Evolutionary conservation across 1,284 basidiomycete species (phyloP).

Genomic region (Stygiomarasmius scandens): DNA sequence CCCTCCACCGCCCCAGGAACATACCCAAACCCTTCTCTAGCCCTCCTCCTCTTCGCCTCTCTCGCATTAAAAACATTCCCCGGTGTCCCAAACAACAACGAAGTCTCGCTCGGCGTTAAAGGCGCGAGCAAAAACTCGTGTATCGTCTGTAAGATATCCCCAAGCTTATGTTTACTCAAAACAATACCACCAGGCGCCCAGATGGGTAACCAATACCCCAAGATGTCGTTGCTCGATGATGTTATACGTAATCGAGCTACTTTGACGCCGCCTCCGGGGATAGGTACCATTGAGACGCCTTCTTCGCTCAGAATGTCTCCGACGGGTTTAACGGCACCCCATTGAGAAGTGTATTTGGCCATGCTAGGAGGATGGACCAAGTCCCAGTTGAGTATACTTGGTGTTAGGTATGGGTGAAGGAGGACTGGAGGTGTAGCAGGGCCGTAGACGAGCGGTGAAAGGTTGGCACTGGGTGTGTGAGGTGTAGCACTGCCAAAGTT

Average conservation of each 20-base stretch:
- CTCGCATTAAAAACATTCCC: slow-evolving; percentile 13
- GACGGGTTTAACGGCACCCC: slow-evolving; percentile 6
- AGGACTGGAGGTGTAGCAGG: slow-evolving; percentile 9
- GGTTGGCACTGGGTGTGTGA: neutral
- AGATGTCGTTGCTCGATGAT: slow-evolving; percentile 2
- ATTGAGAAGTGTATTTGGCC: slow-evolving; percentile 7
- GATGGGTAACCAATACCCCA: slow-evolving; percentile 10
- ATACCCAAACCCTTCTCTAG: slow-evolving; percentile 11
- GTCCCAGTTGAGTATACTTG: slow-evolving; percentile 5
- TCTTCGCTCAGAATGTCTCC: slow-evolving; percentile 10
- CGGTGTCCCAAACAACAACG: slow-evolving; percentile 12
- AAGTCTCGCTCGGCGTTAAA: slow-evolving; percentile 9
- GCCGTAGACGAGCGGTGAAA: neutral
- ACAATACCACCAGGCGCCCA: slow-evolving; percentile 4
- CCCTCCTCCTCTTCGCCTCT: slow-evolving; percentile 9
- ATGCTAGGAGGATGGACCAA: slow-evolving; percentile 8
- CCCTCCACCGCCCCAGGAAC: slow-evolving; percentile 6
- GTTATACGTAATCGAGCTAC: slow-evolving; percentile 6
- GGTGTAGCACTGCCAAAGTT: neutral
- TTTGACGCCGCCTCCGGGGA: neutral
- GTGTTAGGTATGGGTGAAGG: slow-evolving; percentile 6
- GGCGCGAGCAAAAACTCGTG: slow-evolving; percentile 11
- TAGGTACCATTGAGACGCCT: slow-evolving; percentile 8
- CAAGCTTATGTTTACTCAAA: slow-evolving; percentile 7
- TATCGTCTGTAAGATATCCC: slow-evolving; percentile 7